Base-by-base conservation (phyloP, 108 stramenopile genomes). In the Stephanodiscus triporus region DNA sequence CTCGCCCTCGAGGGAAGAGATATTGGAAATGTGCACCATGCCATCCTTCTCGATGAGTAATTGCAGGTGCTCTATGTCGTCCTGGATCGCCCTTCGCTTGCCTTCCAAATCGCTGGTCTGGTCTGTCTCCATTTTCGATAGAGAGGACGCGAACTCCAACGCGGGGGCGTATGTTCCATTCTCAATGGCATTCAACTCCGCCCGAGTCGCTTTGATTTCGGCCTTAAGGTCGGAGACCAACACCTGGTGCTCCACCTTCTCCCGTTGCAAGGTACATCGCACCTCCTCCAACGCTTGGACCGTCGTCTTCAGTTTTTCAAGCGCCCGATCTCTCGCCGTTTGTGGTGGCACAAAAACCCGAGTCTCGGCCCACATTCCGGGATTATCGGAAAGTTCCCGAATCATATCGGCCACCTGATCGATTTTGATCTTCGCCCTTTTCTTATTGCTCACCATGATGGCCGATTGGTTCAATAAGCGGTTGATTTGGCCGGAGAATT, bases 401-500 rank as follows among this genome's bases (percentile, higher is more conserved):
- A 65, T 9, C 14, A 65, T 64, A 30, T 63, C 53, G 26, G 57
- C 72, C n/a, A 73, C 11, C 17, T 43, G 53, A 36, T 73, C 72
- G 9, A 65, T 23, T 14, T 64, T 54, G 19, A 73, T 26, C 42
- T 64, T 64, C 49, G 64, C 9, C 11, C 72, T 36, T 40, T 73
- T 73, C 17, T 54, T 63, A 26, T 73, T 73, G 11, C 45, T 17
- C 16, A 64, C 17, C 9, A 73, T 37, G 50, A 47, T 45, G 0
- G 53, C 36, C 24, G 30, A 51, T 22, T 20, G 16, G 20, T 63
- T 36, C 1, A 73, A 5, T 11, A 6, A 0, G 6, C 43, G 24
- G 55, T 73, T 73, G 23, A 73, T 65, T 56, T 73, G 63, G 4
- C 24, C 65, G 0, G 63, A 56, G 7, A 73, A 26, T 51, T 73